A percentile compares a stretch with the other conserved stretches of the same genome.
These are phyloP conservation scores for Penicillium corylophilum DNA, from an alignment of 2,329 filamentous ascomycete species.

Conservation along the genomic window DNA sequence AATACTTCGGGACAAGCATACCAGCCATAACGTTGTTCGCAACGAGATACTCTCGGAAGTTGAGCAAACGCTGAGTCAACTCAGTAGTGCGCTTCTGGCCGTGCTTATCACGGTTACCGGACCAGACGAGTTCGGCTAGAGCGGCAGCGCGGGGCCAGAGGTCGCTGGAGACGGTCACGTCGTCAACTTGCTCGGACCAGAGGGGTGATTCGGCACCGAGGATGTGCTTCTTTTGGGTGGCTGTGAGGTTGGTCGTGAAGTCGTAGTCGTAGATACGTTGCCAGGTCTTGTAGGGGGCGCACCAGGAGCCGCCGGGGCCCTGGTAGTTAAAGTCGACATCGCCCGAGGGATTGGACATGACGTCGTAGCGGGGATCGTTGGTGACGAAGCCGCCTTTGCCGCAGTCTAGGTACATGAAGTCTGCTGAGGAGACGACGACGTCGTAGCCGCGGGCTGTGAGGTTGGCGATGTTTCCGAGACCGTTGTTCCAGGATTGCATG, in stretches of 20 bases:
- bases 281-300: constrained; percentile 60
- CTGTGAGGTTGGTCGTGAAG: constrained; percentile 52
- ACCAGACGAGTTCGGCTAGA: constrained; percentile 57
- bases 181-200: constrained; percentile 58
- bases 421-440: constrained; percentile 56
- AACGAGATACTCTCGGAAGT: constrained; percentile 60
- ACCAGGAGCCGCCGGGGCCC: constrained; percentile 58
- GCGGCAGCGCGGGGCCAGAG: constrained; percentile 60
- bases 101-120: constrained; percentile 51
- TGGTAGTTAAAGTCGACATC: constrained; percentile 55
- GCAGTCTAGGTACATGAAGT: constrained; percentile 60
- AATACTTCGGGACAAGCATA: constrained; percentile 58
- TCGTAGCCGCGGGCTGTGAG: constrained; percentile 53
- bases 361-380: constrained; percentile 59
- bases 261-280: constrained; percentile 61
- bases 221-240: constrained; percentile 48
- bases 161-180: constrained; percentile 50
- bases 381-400: constrained; percentile 54
- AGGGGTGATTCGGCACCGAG: constrained; percentile 55
- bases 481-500: constrained; percentile 58
- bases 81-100: constrained; percentile 54
- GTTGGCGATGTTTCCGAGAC: constrained; percentile 52
- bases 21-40: constrained; percentile 54
- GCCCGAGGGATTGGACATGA: constrained; percentile 51
- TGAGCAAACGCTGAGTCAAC: constrained; percentile 57